Evolutionary conservation across 2,329 filamentous ascomycete species (phyloP), one percentile per base, ranked within the genome.

Genomic region (Xylaria sp.): DNA sequence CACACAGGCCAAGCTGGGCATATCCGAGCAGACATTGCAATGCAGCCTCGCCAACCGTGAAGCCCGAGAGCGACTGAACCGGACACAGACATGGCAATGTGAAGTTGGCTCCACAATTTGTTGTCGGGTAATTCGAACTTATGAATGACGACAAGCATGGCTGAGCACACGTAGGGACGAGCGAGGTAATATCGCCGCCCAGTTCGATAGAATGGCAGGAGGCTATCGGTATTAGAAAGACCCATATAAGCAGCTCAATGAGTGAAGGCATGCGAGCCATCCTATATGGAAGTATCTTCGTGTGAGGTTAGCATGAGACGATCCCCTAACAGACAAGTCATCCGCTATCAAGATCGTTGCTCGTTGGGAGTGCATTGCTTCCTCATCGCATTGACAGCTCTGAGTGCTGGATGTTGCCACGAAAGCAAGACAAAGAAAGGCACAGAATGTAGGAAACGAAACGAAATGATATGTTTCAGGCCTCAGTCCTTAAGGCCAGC

Each of bases 21-120:
- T 88, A 85, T 8, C 87, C 87, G 9, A 87, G 82, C 41, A 92
- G 85, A 78, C 92, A 94, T 75, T 90, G 87, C 70, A 93, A 80
- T 4, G 89, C 90, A 12, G 86, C 91, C 80, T 94, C 92, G n/a
- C 90, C 91, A 57, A 93, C 76, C 1, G 92, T 93, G 74, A 89
- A 91, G 10, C 89, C 90, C 37, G 86, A 86, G 13, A 78, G 80
- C 9, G 90, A 90, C 41, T 83, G 82, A 67, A 84, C 83, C 46
- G 85, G 84, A 78, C 92, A 94, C 7, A 94, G 83, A 73, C 90
- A 93, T 74, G 84, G 80, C 73, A 93, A 78, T 31, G 89, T 84
- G 12, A 85, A 83, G 15, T 81, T 80, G 41, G 79, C 76, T 37
- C 83, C 82, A 75, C 90, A 91, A 57, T 78, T 76, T 59, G 78